Evolutionary conservation across 106 monocot species (phyloP).

Genomic region (Vanilla planifolia): DNA sequence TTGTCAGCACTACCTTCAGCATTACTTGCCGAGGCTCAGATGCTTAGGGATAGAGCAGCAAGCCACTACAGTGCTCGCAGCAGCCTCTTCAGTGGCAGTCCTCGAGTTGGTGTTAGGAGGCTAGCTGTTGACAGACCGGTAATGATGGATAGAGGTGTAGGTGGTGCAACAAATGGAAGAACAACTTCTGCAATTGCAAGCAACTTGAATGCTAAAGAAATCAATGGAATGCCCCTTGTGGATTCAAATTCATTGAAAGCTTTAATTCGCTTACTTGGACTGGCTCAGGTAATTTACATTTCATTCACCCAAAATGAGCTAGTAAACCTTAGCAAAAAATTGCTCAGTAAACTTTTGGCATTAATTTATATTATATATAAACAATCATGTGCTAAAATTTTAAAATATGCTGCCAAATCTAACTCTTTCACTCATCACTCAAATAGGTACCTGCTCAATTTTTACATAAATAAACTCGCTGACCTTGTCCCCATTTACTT

Average conservation of each 20-base stretch:
- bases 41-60: slow-evolving; percentile 55
- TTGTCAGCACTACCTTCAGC: slow-evolving; percentile 62
- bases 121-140: slow-evolving; percentile 41
- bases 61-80: slow-evolving; percentile 54
- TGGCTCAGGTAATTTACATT: slow-evolving; percentile 68
- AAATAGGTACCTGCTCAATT: no score
- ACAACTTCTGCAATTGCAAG: slow-evolving; percentile 25
- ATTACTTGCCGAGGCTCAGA: slow-evolving; percentile 69
- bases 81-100: slow-evolving; percentile 56
- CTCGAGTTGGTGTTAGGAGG: slow-evolving; percentile 48
- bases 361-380: no score
- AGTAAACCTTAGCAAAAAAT: no score
- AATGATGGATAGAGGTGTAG: slow-evolving; percentile 68
- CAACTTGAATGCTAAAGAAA: slow-evolving; percentile 37
- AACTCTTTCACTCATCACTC: no score
- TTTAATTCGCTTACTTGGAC: slow-evolving; percentile 51
- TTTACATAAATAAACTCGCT: no score
- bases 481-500: no score
- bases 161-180: slow-evolving; percentile 39
- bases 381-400: no score
- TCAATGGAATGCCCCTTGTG: slow-evolving; percentile 55
- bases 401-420: no score
- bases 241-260: slow-evolving; percentile 48
- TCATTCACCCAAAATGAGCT: no score
- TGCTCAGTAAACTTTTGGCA: no score